A percentile compares a stretch with the other conserved stretches of the same genome.
Evolutionary conservation across 192 early-diverging fungal species (phyloP).

Genomic region (Diversispora eburnea): DNA sequence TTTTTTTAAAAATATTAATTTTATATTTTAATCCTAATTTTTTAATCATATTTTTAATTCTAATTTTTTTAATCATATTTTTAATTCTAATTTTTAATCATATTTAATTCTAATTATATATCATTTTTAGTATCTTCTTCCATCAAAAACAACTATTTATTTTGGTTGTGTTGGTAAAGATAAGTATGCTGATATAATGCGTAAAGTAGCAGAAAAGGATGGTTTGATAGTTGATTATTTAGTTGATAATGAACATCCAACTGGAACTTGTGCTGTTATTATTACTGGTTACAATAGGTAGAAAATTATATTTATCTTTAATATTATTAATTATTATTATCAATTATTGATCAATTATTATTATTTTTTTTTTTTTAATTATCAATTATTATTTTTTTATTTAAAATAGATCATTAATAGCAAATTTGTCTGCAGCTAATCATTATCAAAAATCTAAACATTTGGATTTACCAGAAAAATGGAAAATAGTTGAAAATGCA

Average conservation of each 20-base stretch:
- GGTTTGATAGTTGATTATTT: constrained; percentile 90
- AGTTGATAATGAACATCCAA: constrained; percentile 70
- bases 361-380: not conserved
- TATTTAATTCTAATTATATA: not conserved
- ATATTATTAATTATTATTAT: not conserved
- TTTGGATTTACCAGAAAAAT: constrained; percentile 73
- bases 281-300: constrained; percentile 82
- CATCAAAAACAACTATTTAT: constrained; percentile 83
- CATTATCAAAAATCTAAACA: constrained; percentile 57
- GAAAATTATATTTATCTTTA: not conserved
- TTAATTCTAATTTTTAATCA: not conserved
- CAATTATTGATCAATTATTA: not conserved
- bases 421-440: constrained; percentile 94
- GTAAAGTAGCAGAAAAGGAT: constrained; percentile 73
- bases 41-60: too few species aligned
- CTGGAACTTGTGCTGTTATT: constrained; percentile 94
- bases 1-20: not conserved
- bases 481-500: constrained; percentile 82
- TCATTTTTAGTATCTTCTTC: constrained; percentile 67
- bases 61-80: not conserved
- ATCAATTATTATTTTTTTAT: too few species aligned
- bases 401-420: constrained; percentile 69
- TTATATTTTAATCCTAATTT: not conserved
- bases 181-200: constrained; percentile 70
- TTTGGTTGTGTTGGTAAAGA: constrained; percentile 92